Evolutionary conservation across 1,284 basidiomycete genomes (phyloP), one percentile per base, ranked within the genome.

Genomic region (Cryptococcus neoformans): DNA sequence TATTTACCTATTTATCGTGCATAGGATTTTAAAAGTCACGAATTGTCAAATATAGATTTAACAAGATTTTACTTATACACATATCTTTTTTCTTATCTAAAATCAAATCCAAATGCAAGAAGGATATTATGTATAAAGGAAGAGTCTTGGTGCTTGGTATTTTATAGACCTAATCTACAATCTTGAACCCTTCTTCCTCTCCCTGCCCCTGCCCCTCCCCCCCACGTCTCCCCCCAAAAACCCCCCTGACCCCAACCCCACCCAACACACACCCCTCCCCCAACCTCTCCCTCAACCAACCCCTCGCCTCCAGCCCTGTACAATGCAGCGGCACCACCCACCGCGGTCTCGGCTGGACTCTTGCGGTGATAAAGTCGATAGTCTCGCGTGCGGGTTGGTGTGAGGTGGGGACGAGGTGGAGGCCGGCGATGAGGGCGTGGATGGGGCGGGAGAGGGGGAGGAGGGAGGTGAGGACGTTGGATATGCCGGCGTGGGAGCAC

Each of bases 401-500:
- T 21, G 21, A 21, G 21, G 21, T 21, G 21, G 21, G 84, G 78
- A 86, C 87, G 17, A 41, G 40, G n/a, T 41, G 10, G 11, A 41
- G 40, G n/a, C 40, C 40, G 40, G n/a, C 10, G 10, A 41, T 41
- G 11, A 41, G n/a, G n/a, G n/a, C 11, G n/a, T 41, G 40, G n/a
- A 41, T 47, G 17, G 45, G n/a, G 45, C 16, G 17, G 17, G 14
- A n/a, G 45, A 92, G 84, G 85, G 88, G 63, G 88, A 84, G 40
- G 4, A 55, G 47, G n/a, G 53, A 56, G 61, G 82, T 84, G 57
- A 89, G 78, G 40, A 90, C 88, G 63, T 92, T 92, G 55, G 89
- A 85, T 57, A 91, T 89, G 0, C 88, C 89, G 4, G 89, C 88
- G 74, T 91, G 88, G 4, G 87, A 89, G 70, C 88, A 90, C 9